Evolutionary conservation across 2,329 filamentous ascomycete species (phyloP), one percentile per base, ranked within the genome.

Genomic region (Aspergillus novoparasiticus): DNA sequence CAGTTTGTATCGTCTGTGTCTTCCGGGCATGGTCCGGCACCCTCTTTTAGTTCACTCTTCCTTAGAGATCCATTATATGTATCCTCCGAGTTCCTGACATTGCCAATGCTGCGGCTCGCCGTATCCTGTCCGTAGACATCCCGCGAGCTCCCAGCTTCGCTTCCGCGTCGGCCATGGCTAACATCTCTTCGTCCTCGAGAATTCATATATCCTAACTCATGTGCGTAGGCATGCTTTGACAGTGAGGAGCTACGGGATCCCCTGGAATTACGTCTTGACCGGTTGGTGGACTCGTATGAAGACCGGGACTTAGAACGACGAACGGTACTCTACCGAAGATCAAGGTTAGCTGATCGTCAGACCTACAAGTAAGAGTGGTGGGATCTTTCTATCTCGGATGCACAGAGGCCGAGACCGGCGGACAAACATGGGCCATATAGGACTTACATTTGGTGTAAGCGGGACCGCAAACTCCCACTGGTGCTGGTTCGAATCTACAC

Each of bases 381-480:
- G 19, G 48, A 12, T 19, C 26, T 51, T 34, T 14, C 28, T 9
- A 48, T 51, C 48, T 6, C 28, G 34, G 34, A 51, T 32, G 19
- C 28, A 51, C 3, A 5, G 19, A 21, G 11, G 26, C 48, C 28
- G 21, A 48, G 11, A 21, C 26, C 48, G 48, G 26, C 10, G 11
- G 51, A 21, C 30, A 55, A 14, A 39, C 16, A 23, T 39, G 34
- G n/a, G 51, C 14, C 32, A n/a, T 19, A 23, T 26, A 21, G n/a
- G 21, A 57, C 63, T 63, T 71, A 80, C 78, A 67, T 78, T 76
- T 41, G 70, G 70, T 51, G 69, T 69, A 51, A 77, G 63, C 14
- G 77, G 76, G 57, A 79, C 76, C 19, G 75, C 70, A 60, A 73
- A 78, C 19, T 79, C 77, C 78, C 78, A 80, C 65, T 73, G 75